A percentile compares a stretch with the other conserved stretches of the same genome.
These are phyloP conservation scores for Neofusicoccum ribis DNA, from an alignment of 2,329 filamentous ascomycete genomes.

Conservation along the genomic window DNA sequence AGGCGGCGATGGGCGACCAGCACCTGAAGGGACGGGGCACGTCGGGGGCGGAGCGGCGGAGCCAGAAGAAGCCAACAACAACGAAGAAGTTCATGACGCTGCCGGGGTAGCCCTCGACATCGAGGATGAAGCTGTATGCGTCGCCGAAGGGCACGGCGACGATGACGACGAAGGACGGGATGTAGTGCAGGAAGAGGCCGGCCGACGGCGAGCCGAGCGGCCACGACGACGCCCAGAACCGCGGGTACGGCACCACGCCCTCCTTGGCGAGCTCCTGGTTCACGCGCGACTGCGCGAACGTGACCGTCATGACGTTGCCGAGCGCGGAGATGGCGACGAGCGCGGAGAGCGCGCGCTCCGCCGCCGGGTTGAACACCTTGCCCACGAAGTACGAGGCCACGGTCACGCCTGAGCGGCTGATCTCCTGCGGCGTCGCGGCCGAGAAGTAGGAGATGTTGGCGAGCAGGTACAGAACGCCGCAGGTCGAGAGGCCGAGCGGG, in stretches of 20 bases:
- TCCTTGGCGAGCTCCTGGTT: slow-evolving; percentile 74
- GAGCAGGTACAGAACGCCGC: slow-evolving; percentile 65
- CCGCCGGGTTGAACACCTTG: slow-evolving; percentile 60
- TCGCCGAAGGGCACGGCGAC: slow-evolving; percentile 63
- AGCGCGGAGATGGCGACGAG: slow-evolving; percentile 67
- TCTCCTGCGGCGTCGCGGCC: slow-evolving; percentile 67
- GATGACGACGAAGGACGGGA: slow-evolving; percentile 69
- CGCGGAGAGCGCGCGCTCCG: slow-evolving; percentile 56
- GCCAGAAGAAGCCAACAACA: slow-evolving; percentile 59
- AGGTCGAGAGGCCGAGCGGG: slow-evolving; percentile 60
- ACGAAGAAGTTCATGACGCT: slow-evolving; percentile 62
- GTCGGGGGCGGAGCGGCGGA: slow-evolving; percentile 61
- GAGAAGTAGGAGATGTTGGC: slow-evolving; percentile 65
- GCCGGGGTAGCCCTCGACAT: slow-evolving; percentile 68
- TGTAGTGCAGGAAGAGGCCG: slow-evolving; percentile 67
- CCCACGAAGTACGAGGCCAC: slow-evolving; percentile 70
- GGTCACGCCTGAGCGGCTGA: slow-evolving; percentile 65
- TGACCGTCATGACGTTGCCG: slow-evolving; percentile 73
- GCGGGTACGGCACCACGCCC: slow-evolving; percentile 67
- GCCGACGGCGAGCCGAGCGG: slow-evolving; percentile 69
- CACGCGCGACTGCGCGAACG: slow-evolving; percentile 65
- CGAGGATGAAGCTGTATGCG: slow-evolving; percentile 71
- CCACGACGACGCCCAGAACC: slow-evolving; percentile 61
- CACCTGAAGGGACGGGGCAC: slow-evolving; percentile 65
- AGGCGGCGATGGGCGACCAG: slow-evolving; percentile 60